A percentile compares a stretch with the other conserved stretches of the same genome.
Conservation (phyloP, 306 rosid genomes). For the Cucumis cinereus region DNA sequence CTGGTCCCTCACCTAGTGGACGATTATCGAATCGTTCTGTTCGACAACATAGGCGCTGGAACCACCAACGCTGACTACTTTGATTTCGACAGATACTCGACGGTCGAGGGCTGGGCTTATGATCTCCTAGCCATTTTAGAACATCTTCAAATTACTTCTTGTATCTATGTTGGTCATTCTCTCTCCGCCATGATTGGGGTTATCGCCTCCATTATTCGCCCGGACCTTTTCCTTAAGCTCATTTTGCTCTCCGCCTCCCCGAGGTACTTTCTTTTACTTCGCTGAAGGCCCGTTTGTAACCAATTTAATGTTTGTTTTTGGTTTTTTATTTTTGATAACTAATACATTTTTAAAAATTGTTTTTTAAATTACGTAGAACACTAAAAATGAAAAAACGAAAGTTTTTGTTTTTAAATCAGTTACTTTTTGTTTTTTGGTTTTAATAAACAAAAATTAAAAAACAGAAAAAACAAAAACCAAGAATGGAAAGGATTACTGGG, state of each 20-base stretch:
- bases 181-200: slow-evolving; percentile 66
- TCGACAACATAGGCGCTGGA: slow-evolving; percentile 73
- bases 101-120: slow-evolving; percentile 51
- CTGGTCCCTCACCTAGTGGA: slow-evolving; percentile 44
- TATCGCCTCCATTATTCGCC: slow-evolving; percentile 51
- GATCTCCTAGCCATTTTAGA: slow-evolving; percentile 58
- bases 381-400: too few relatives aligned
- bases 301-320: too few relatives aligned
- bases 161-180: slow-evolving; percentile 70
- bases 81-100: slow-evolving; percentile 53
- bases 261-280: slow-evolving; percentile 19
- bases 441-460: too few relatives aligned
- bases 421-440: too few relatives aligned
- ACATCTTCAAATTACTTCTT: slow-evolving; percentile 32
- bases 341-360: too few relatives aligned
- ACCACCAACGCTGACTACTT: slow-evolving; percentile 78
- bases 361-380: too few relatives aligned
- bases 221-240: slow-evolving; percentile 52
- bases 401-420: too few relatives aligned
- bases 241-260: slow-evolving; percentile 51
- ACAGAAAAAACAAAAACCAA: too few relatives aligned
- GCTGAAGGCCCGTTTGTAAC: too few relatives aligned
- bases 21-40: slow-evolving; percentile 36
- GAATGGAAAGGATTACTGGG: too few relatives aligned
- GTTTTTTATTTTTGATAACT: too few relatives aligned